phyloP scores from a whole-genome alignment of 768 basidiomycete genomes.

The Tephrocybe sp. region DNA sequence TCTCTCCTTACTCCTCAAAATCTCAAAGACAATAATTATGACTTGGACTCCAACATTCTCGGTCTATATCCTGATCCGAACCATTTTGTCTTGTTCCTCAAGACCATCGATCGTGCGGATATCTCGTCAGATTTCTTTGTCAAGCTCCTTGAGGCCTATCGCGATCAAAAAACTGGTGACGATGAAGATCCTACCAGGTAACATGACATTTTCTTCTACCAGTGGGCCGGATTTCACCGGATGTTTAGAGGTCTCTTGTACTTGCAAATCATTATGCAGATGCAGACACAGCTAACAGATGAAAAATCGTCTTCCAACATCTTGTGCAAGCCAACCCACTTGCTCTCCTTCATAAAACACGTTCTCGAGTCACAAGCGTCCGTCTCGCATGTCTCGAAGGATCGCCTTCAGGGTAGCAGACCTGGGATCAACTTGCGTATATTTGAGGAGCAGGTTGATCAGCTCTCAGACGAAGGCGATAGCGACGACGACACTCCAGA shows the following conservation, averaged over 20 bases:
- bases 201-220: conserved; percentile 7
- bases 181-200: conserved; percentile 55
- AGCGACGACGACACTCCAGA: conserved; percentile 52
- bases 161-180: conserved; percentile 33
- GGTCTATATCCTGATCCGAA: conserved; percentile 74
- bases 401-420: neutral
- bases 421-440: conserved; percentile 28
- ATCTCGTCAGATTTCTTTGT: conserved; percentile 75
- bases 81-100: conserved; percentile 65
- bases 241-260: conserved; percentile 58
- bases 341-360: conserved; percentile 81
- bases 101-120: conserved; percentile 62
- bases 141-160: conserved; percentile 68
- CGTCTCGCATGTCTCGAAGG: conserved; percentile 25
- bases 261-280: conserved; percentile 78
- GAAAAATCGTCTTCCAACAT: conserved; percentile 56
- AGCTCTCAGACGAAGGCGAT: conserved; percentile 46
- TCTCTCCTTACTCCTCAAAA: conserved; percentile 54
- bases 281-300: conserved; percentile 67
- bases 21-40: conserved; percentile 38
- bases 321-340: conserved; percentile 60
- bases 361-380: conserved; percentile 52
- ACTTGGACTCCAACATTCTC: conserved; percentile 55
- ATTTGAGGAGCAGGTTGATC: conserved; percentile 34
- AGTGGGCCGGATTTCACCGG: neutral